Evolutionary conservation across 192 early-diverging fungal species (phyloP).

Genomic region (Blastocladiella britannica): DNA sequence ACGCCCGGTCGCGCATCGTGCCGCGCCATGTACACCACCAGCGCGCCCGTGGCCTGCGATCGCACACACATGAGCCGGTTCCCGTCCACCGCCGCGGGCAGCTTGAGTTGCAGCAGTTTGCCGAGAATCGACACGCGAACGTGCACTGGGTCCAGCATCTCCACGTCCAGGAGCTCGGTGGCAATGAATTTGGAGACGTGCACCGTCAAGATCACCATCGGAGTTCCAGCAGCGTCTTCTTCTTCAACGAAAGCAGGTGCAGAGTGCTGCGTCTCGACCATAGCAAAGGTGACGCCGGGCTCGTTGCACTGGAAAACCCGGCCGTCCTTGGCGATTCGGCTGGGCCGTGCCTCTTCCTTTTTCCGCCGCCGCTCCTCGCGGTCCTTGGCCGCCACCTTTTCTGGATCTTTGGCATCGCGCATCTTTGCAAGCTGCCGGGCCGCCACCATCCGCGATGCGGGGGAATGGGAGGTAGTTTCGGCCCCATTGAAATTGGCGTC

Average conservation of each 20-base stretch:
- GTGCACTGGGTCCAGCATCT: conserved; percentile 17
- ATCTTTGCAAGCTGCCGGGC: conserved; percentile 24
- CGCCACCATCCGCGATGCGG: conserved; percentile 23
- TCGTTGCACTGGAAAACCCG: conserved; percentile 30
- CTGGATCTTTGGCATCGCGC: conserved; percentile 7
- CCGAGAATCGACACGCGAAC: conserved; percentile 23
- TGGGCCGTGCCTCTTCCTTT: conserved; percentile 2
- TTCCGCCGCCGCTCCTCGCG: neutral
- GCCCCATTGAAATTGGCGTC: too few relatives aligned
- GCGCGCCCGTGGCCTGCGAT: conserved; percentile 19
- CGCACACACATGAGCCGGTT: conserved; percentile 21
- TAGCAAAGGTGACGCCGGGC: conserved; percentile 23
- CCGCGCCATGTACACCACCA: conserved; percentile 5
- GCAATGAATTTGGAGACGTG: conserved; percentile 28
- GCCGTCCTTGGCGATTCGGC: conserved; percentile 14
- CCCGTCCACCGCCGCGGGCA: conserved; percentile 18
- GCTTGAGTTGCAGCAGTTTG: conserved; percentile 26
- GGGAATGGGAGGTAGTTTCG: too few relatives aligned
- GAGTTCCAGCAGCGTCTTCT: too few relatives aligned
- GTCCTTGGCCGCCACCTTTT: conserved; percentile 4
- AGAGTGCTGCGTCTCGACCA: conserved; percentile 6
- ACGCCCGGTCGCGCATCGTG: neutral
- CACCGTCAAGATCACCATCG: conserved; percentile 16
- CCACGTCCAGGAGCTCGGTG: conserved; percentile 25
- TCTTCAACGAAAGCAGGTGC: too few relatives aligned